Conservation (phyloP, 2,329 filamentous ascomycete species). For the Salinomyces thailandicus region DNA sequence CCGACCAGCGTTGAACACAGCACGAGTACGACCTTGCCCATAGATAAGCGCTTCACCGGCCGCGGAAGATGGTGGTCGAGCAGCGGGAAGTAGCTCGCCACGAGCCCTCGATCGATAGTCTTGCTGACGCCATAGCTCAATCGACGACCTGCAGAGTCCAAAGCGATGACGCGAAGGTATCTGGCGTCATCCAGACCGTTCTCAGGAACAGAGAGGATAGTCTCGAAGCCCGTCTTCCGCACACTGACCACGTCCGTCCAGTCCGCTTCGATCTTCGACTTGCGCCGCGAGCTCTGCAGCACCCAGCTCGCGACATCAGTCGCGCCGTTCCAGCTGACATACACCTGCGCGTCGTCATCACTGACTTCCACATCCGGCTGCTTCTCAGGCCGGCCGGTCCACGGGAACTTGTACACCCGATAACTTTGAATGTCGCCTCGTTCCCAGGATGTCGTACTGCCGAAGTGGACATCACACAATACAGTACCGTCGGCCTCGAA, state of each 20-base stretch:
- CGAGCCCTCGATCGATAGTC: conserved; percentile 14
- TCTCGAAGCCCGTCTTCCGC: conserved; percentile 32
- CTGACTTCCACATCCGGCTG: conserved; percentile 25
- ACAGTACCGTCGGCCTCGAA: conserved; percentile 35
- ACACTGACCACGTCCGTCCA: conserved; percentile 15
- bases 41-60: conserved; percentile 6
- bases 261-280: conserved; percentile 6
- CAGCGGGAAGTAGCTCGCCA: conserved; percentile 12
- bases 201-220: conserved; percentile 14
- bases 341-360: conserved; percentile 25
- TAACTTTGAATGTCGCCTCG: conserved; percentile 39
- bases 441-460: conserved; percentile 17
- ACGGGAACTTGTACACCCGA: conserved; percentile 42
- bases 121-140: conserved; percentile 16
- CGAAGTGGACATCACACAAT: conserved; percentile 43
- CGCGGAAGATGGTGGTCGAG: conserved; percentile 4
- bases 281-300: conserved; percentile 38
- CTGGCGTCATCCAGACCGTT: conserved; percentile 9
- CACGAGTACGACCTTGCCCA: conserved; percentile 14
- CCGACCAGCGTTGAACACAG: conserved; percentile 10
- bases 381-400: conserved; percentile 31
- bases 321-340: conserved; percentile 44
- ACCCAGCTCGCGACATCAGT: conserved; percentile 38
- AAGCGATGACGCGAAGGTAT: conserved; percentile 21
- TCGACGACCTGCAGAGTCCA: conserved; percentile 14